phyloP scores from a whole-genome alignment of 495 filamentous ascomycete species.

The Penicillium desertorum region DNA sequence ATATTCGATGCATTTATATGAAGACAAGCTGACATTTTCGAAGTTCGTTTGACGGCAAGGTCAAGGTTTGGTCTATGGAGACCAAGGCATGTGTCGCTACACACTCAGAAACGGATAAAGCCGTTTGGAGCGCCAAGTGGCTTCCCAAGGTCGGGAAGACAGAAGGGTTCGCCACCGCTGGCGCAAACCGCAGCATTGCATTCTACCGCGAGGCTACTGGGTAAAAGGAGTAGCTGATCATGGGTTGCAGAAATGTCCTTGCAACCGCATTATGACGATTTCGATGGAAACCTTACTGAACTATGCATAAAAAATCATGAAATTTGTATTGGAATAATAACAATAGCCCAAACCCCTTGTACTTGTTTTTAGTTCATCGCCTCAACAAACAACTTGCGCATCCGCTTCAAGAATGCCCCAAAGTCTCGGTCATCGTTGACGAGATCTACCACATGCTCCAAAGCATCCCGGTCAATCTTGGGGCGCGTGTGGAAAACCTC shows the following conservation, averaged over 20 bases:
- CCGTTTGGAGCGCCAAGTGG: slow-evolving; percentile 87
- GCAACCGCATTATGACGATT: slow-evolving; percentile 12
- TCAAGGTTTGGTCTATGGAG: slow-evolving; percentile 91
- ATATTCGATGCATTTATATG: not conserved
- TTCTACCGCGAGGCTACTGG: slow-evolving; percentile 94
- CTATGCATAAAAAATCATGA: slow-evolving; percentile 21
- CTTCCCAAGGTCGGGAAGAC: slow-evolving; percentile 72
- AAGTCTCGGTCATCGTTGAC: slow-evolving; percentile 82
- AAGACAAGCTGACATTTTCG: slow-evolving; percentile 16
- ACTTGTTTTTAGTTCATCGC: slow-evolving; percentile 46
- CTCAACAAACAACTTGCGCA: slow-evolving; percentile 80
- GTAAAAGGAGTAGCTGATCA: slow-evolving; percentile 38
- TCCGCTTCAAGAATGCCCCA: slow-evolving; percentile 78
- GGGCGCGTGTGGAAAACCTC: slow-evolving; percentile 74
- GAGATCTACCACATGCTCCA: slow-evolving; percentile 69
- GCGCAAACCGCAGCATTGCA: slow-evolving; percentile 72
- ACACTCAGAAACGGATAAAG: slow-evolving; percentile 83
- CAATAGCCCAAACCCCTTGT: slow-evolving; percentile 1
- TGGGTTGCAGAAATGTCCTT: not conserved
- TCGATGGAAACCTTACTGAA: slow-evolving; percentile 15
- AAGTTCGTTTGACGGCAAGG: slow-evolving; percentile 83
- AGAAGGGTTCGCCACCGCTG: slow-evolving; percentile 85
- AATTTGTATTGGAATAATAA: slow-evolving; percentile 18
- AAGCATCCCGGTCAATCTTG: slow-evolving; percentile 70
- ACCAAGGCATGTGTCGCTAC: slow-evolving; percentile 83